A percentile compares a stretch with the other conserved stretches of the same genome.
Conservation (phyloP, 352 stramenopile genomes). For the Blastocystis sp. region DNA sequence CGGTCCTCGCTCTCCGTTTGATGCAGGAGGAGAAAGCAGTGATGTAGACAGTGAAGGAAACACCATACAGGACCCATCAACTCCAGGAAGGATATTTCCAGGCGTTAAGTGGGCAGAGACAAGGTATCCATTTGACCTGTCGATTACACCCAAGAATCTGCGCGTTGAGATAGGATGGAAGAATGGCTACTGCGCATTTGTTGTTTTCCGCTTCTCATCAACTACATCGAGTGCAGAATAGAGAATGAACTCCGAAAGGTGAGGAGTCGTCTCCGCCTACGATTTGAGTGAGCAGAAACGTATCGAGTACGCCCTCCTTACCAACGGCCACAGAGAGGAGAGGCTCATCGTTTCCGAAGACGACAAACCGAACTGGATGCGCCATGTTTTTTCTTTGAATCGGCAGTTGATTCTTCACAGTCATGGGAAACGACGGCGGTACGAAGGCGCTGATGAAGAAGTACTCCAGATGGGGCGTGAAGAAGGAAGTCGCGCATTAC, state of each 20-base stretch:
- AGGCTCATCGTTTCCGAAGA: conserved; percentile 51
- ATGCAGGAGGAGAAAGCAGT: conserved; percentile 41
- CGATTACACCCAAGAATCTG: conserved; percentile 51
- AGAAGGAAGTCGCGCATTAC: conserved; percentile 61
- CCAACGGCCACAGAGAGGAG: conserved; percentile 40
- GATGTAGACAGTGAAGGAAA: conserved; percentile 4
- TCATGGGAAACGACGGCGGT: conserved; percentile 69
- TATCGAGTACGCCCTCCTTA: conserved; percentile 21
- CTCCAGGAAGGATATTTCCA: conserved; percentile 40
- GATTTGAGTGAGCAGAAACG: neutral
- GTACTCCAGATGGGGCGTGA: conserved; percentile 54
- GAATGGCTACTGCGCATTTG: conserved; percentile 10
- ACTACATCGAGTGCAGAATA: conserved; percentile 55
- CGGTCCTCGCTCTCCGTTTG: conserved; percentile 23
- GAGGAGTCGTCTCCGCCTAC: conserved; percentile 40
- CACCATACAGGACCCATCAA: neutral
- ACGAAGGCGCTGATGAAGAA: conserved; percentile 49
- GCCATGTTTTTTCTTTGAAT: conserved; percentile 41
- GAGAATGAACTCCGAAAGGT: conserved; percentile 57
- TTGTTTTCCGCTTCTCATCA: conserved; percentile 53
- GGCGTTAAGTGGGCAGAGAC: conserved; percentile 38
- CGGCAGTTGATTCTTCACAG: neutral
- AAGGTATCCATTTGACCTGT: conserved; percentile 53
- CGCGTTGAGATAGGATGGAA: neutral
- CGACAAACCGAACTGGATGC: conserved; percentile 59